Evolutionary conservation across 2,329 filamentous ascomycete species (phyloP), one percentile per base, ranked within the genome.

Genomic region (Trichocomaceae sp.): DNA sequence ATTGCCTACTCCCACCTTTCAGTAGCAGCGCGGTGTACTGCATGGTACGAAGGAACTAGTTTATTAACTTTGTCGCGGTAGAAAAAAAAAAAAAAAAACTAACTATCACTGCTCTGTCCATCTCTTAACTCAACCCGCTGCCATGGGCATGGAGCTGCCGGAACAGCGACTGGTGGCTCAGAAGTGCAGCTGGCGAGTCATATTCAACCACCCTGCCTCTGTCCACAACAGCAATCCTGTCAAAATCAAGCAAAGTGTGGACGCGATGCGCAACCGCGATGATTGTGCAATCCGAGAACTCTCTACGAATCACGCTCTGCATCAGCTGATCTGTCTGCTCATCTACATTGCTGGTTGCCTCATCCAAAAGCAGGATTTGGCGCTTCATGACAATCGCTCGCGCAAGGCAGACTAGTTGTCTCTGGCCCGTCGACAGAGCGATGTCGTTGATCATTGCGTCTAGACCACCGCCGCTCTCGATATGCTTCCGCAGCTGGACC

Each of bases 321-420:
- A 85, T 81, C 15, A 75, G 69, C 31, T 75, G 70, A 59, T 84
- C 82, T 2, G 82, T 83, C 47, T 74, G 75, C 8, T 72, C 68
- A 60, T 85, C 83, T 29, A 85, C 76, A 54, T 66, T 68, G 65
- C 66, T 68, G 22, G 64, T 67, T 17, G 65, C 64, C 61, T 77
- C 74, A 55, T 77, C 74, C 17, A 77, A 66, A 22, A 77, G 67
- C n/a, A 77, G 64, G 52, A 77, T 69, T 29, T 69, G 71, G 41
- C 70, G 68, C 8, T 67, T 64, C 13, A 77, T 69, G 7, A 86
- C 64, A 12, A 86, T 72, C 0, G 82, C 83, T 0, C 83, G 69
- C 0, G 80, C 83, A 2, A 87, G 74, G 58, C 78, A 83, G 58
- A 87, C 83, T 0, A 87, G 72, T 61, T 87, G 84, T 46, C 77